Evolutionary conservation across 2,329 filamentous ascomycete species (phyloP), one percentile per base, ranked within the genome.

Genomic region (Paracoccidioides brasiliensis): DNA sequence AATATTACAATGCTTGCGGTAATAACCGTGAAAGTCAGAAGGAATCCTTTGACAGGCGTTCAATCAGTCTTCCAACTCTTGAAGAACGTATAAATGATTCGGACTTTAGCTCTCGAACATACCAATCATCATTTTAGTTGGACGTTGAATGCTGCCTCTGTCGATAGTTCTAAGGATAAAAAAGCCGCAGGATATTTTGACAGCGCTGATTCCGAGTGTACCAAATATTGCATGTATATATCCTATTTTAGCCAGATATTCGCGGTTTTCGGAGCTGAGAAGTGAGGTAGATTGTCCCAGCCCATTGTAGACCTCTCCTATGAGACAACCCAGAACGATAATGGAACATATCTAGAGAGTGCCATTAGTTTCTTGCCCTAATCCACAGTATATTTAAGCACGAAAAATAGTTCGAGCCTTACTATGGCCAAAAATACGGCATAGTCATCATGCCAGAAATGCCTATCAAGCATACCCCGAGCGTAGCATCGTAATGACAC

Each of bases 161-260:
- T 67, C 63, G n/a, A 72, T 70, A 5, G 77, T 63, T 41, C 75
- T 66, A 53, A 77, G 63, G 4, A 78, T 64, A 57, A 76, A 75
- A 35, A 75, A 67, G 1, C 69, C 72, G 33, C 77, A 70, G 0
- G 76, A 77, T 8, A 78, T 68, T 61, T 78, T 78, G 57, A 77
- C 72, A 0, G 70, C 60, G 9, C 70, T 69, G 3, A 75, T 69
- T 0, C 71, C 76, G 5, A 74, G 60, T 61, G 77, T 73, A 28
- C 75, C 68, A 45, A 77, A 64, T 50, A 80, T 64, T 6, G 72
- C 71, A 57, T 79, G 74, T 50, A 73, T 69, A 59, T 73, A 78
- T 32, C 69, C 67, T 43, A 73, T 70, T 45, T 75, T 73, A 1
- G 66, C 59, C 53, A 75, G 72, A 1, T 63, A 61, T 14, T 62